phyloP scores from a whole-genome alignment of 108 stramenopile species.

The Cyclotella choctawhatcheeana region DNA sequence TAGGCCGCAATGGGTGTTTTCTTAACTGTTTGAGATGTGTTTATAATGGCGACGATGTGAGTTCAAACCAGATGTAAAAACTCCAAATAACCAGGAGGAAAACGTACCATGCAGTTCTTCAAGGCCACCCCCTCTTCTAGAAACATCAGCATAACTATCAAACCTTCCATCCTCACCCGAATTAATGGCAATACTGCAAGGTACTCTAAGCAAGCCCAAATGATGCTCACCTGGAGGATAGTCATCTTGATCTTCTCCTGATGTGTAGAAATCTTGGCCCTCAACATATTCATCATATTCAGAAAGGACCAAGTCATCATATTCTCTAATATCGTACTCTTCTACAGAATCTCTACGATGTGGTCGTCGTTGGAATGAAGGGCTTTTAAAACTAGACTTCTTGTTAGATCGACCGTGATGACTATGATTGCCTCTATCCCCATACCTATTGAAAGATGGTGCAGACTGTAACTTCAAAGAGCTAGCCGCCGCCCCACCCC shows the following conservation, averaged over 20 bases:
- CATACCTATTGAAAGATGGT: neutral
- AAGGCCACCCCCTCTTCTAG: neutral
- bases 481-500: conserved; percentile 9
- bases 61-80: no score
- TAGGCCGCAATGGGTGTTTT: conserved; percentile 56
- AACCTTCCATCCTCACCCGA: conserved; percentile 28
- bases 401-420: no score
- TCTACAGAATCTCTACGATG: neutral
- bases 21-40: conserved; percentile 4
- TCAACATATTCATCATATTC: neutral
- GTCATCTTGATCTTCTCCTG: conserved; percentile 38
- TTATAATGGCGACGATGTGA: no score
- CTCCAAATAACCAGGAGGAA: no score
- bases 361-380: neutral
- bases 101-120: conserved; percentile 21
- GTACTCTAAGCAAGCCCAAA: conserved; percentile 30
- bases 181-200: conserved; percentile 44
- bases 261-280: conserved; percentile 11
- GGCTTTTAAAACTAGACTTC: neutral
- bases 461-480: neutral
- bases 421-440: neutral
- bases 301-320: neutral
- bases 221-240: conserved; percentile 19
- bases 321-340: neutral
- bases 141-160: neutral